Evolutionary conservation across 2,329 filamentous ascomycete species (phyloP).

Genomic region (Clarireedia paspali): DNA sequence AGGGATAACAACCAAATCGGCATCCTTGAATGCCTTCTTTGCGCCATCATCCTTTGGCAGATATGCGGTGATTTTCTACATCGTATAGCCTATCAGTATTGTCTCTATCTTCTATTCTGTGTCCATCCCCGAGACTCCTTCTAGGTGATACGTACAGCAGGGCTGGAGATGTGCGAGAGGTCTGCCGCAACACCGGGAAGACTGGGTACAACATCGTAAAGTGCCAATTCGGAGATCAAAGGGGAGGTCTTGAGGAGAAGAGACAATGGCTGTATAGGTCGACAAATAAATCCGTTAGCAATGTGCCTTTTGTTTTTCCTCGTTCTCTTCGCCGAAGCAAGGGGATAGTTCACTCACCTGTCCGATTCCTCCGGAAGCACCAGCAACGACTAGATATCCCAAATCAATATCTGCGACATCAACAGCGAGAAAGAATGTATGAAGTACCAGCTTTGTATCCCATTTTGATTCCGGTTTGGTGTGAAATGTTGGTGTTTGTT

Average conservation of each 20-base stretch:
- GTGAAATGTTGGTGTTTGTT: neutral
- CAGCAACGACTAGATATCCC: constrained; percentile 62
- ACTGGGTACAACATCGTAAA: constrained; percentile 73
- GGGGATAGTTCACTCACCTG: constrained; percentile 54
- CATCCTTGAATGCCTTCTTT: constrained; percentile 69
- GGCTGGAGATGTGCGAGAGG: constrained; percentile 86
- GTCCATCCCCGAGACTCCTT: neutral
- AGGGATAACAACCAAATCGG: constrained; percentile 94
- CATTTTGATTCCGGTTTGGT: constrained; percentile 33
- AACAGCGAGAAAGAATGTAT: neutral
- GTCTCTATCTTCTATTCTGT: neutral
- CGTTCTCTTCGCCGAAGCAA: neutral
- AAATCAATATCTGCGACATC: constrained; percentile 7
- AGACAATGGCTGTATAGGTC: constrained; percentile 64
- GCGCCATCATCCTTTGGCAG: constrained; percentile 71
- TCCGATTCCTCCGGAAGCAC: constrained; percentile 96
- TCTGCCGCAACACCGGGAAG: constrained; percentile 87
- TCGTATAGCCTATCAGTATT: neutral
- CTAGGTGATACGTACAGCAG: constrained; percentile 5
- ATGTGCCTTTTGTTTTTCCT: neutral
- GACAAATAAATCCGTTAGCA: neutral
- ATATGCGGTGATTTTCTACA: constrained; percentile 88
- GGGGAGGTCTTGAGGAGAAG: constrained; percentile 95
- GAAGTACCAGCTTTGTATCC: constrained; percentile 51
- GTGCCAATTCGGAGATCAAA: constrained; percentile 70